Evolutionary conservation across 371 early-diverging fungal genomes (phyloP), one percentile per base, ranked within the genome.

Genomic region (Lichtheimia corymbifera): DNA sequence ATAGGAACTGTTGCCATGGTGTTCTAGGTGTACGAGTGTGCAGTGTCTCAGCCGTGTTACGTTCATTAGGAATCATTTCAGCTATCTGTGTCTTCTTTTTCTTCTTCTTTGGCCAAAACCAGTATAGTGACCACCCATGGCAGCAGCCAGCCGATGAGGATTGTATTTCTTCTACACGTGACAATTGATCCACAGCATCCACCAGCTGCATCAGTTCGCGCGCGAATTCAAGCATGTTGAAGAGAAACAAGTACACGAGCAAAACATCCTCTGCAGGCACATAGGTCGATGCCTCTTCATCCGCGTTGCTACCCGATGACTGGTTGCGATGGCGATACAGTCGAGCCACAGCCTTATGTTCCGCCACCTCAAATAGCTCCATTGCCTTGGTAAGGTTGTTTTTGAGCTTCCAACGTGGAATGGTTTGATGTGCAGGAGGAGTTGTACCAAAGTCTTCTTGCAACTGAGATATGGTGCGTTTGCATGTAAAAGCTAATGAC

Each of bases 201-300:
- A 90, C 82, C 17, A 88, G 51, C 27, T 63, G 64, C 1, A 81
- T 65, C 12, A 92, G 61, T 65, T 91, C 90, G 27, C 70, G 80
- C 9, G 86, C 88, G 49, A 91, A 90, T 65, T 91, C 91, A 66
- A 81, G 85, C 68, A 90, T 76, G 41, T 88, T 84, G 63, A 90
- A 91, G 9, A 90, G 88, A 62, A 90, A 92, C 57, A 90, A 91
- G 64, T 89, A 88, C 7, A 90, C 89, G 56, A 87, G 60, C 35
- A 89, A 88, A 7, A 90, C 81, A 58, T 88, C 88, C 66, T 92
- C 90, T 13, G 82, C 82, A 47, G 67, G 70, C 49, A 49, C 67
- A 30, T 25, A 22, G 4, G 12, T 40, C 18, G 20, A 28, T 0
- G n/a, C 40, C 1, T 55, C 47, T 11, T 42, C 15, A 15, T 44